Evolutionary conservation across 352 stramenopile species (phyloP).

Genomic region (Globisporangium megalacanthum): DNA sequence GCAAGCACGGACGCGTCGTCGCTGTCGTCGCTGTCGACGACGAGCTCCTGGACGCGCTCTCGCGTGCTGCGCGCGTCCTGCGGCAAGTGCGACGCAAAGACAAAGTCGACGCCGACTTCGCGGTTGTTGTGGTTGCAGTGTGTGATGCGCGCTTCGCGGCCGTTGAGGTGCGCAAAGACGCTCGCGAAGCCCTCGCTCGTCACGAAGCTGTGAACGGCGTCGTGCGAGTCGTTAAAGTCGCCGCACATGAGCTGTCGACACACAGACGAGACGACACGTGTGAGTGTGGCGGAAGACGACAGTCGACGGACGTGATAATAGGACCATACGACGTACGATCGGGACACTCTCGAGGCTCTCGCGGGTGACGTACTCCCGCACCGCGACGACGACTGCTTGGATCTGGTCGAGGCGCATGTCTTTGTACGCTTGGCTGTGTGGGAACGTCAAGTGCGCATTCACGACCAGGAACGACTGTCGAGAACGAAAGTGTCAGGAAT

Average conservation of each 20-base stretch:
- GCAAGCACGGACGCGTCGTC: background rate
- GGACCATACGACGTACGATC: constrained; percentile 29
- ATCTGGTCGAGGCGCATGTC: constrained; percentile 78
- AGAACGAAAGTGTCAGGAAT: background rate
- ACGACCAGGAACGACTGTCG: constrained; percentile 69
- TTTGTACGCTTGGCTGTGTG: constrained; percentile 74
- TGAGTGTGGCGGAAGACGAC: background rate
- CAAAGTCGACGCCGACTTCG: constrained; percentile 84
- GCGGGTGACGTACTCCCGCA: constrained; percentile 58
- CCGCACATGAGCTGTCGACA: constrained; percentile 55
- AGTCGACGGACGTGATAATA: too few relatives aligned
- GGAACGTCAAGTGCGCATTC: constrained; percentile 85
- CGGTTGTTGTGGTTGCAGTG: constrained; percentile 89
- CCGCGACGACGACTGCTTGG: constrained; percentile 61
- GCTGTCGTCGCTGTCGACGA: background rate
- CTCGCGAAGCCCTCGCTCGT: constrained; percentile 65
- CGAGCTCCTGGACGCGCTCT: constrained; percentile 2
- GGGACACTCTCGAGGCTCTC: constrained; percentile 64
- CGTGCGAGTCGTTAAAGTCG: constrained; percentile 86
- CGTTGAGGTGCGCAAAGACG: constrained; percentile 70
- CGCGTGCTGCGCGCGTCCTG: constrained; percentile 7
- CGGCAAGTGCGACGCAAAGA: constrained; percentile 61
- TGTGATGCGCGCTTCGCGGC: constrained; percentile 75
- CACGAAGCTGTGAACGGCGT: constrained; percentile 74
- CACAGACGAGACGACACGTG: background rate